Percentiles rank a stretch among this genome's conserved stretches.
Conservation (phyloP, 2,329 filamentous ascomycete species). For the Aureobasidium sp. region DNA sequence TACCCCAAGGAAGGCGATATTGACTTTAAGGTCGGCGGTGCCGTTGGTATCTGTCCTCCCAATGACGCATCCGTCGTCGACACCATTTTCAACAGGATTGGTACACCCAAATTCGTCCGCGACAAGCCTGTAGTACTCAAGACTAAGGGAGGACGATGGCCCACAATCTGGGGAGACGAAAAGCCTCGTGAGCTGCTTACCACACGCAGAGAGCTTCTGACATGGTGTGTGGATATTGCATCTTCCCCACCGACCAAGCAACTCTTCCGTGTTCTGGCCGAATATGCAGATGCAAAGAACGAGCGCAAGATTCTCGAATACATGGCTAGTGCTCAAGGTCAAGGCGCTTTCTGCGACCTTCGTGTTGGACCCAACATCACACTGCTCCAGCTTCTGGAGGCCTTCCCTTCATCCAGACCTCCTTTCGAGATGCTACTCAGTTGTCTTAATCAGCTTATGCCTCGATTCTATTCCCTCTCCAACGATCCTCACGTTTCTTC, state of each 20-base stretch:
- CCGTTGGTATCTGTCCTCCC: slow-evolving; percentile 85
- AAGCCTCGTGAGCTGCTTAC: slow-evolving; percentile 76
- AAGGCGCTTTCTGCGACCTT: slow-evolving; percentile 85
- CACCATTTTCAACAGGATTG: slow-evolving; percentile 71
- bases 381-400: slow-evolving; percentile 74
- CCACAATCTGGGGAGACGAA: slow-evolving; percentile 95
- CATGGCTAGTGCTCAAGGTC: slow-evolving; percentile 81
- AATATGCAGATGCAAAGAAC: slow-evolving; percentile 68
- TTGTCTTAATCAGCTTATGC: slow-evolving; percentile 81
- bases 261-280: slow-evolving; percentile 75
- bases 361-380: slow-evolving; percentile 80
- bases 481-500: slow-evolving; percentile 85
- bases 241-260: slow-evolving; percentile 86
- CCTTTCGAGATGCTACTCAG: slow-evolving; percentile 76
- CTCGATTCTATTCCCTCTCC: slow-evolving; percentile 94
- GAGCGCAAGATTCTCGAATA: slow-evolving; percentile 86
- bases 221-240: slow-evolving; percentile 91
- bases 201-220: slow-evolving; percentile 82
- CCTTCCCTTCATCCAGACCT: slow-evolving; percentile 86
- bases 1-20: slow-evolving; percentile 78
- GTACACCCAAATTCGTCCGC: slow-evolving; percentile 72
- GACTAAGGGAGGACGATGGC: slow-evolving; percentile 80
- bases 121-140: slow-evolving; percentile 74
- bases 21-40: slow-evolving; percentile 94
- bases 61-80: slow-evolving; percentile 73